Percentiles rank a stretch among this genome's conserved stretches.
These are phyloP conservation scores for Candida saitoana DNA, from an alignment of 805 yeast genomes.

Conservation along the genomic window DNA sequence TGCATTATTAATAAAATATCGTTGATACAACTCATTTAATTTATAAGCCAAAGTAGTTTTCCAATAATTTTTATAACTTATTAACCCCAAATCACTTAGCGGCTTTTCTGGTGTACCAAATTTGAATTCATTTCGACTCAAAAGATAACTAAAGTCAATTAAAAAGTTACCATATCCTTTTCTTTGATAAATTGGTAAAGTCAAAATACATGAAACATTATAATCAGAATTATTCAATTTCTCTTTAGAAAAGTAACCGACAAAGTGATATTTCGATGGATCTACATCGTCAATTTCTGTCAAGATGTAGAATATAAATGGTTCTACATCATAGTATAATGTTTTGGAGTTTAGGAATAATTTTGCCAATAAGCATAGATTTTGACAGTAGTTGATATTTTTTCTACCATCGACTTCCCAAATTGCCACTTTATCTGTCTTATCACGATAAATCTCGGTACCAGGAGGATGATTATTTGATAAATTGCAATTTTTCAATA, in stretches of 20 bases:
- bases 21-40: constrained; percentile 26
- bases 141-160: constrained; percentile 82
- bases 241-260: constrained; percentile 93
- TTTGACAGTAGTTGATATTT: constrained; percentile 79
- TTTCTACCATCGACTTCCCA: constrained; percentile 76
- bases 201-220: constrained; percentile 86
- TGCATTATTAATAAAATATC: constrained; percentile 10
- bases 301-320: constrained; percentile 83
- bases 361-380: constrained; percentile 84
- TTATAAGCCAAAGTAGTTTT: constrained; percentile 55
- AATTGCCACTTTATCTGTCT: constrained; percentile 23
- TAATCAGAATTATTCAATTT: constrained; percentile 69
- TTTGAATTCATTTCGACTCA: constrained; percentile 70
- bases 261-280: constrained; percentile 59
- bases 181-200: constrained; percentile 82
- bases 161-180: constrained; percentile 85
- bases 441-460: constrained; percentile 38
- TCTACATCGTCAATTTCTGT: constrained; percentile 57
- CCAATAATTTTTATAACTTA: constrained; percentile 89
- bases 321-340: constrained; percentile 90
- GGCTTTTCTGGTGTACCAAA: constrained; percentile 97
- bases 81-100: constrained; percentile 75
- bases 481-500: constrained; percentile 58
- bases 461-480: constrained; percentile 63
- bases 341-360: constrained; percentile 88